phyloP scores from a whole-genome alignment of 2,329 filamentous ascomycete genomes.

The Hypoxylon sp. region DNA sequence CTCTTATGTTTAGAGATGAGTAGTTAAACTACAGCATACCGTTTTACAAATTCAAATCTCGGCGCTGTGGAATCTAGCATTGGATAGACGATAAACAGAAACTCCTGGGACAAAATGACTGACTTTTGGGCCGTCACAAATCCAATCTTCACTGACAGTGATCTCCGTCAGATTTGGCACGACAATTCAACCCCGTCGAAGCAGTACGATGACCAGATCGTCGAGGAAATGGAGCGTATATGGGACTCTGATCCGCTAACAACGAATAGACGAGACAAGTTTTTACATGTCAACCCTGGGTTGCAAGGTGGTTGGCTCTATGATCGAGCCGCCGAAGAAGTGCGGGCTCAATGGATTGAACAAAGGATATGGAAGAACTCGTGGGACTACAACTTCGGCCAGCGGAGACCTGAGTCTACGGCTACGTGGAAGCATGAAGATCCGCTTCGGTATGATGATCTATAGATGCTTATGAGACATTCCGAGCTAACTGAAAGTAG shows the following conservation, averaged over 20 bases:
- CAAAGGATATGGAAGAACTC: background rate
- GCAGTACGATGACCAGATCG: constrained; percentile 16
- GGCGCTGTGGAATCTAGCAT: background rate
- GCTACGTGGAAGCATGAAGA: background rate
- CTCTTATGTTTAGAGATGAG: background rate
- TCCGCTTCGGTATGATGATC: background rate
- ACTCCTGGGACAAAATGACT: background rate
- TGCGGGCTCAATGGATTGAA: constrained; percentile 21
- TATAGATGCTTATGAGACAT: background rate
- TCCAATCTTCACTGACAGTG: background rate
- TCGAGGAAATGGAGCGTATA: constrained; percentile 23
- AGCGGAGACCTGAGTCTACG: background rate
- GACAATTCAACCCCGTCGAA: constrained; percentile 1
- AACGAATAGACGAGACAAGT: constrained; percentile 2
- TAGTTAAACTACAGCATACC: background rate
- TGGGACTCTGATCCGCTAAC: constrained; percentile 9
- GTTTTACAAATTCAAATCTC: background rate
- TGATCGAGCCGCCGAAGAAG: constrained; percentile 6
- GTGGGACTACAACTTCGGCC: background rate
- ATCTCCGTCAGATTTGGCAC: background rate
- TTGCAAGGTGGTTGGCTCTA: constrained; percentile 17
- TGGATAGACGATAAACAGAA: background rate
- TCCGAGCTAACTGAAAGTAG: background rate
- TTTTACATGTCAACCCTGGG: background rate
- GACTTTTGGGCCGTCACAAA: too few species aligned